These are phyloP conservation scores for Diaporthe nobilis DNA, from an alignment of 2,329 filamentous ascomycete genomes.

Conservation along the genomic window DNA sequence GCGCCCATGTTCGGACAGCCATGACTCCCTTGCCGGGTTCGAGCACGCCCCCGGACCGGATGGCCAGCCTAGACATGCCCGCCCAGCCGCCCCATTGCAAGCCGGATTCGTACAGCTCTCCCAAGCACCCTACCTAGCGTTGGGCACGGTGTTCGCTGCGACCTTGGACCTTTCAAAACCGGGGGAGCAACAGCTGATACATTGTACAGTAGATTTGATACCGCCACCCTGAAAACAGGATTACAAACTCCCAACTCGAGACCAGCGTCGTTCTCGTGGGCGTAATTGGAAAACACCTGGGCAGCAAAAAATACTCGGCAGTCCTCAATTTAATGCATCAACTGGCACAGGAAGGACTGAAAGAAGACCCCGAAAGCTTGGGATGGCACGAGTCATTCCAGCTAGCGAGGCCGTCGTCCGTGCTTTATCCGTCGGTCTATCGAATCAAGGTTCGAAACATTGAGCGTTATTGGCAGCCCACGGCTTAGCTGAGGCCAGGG, in stretches of 20 bases:
- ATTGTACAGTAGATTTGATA: neutral
- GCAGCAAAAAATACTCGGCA: neutral
- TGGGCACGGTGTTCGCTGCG: slow-evolving; percentile 22
- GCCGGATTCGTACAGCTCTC: neutral
- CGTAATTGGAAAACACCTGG: neutral
- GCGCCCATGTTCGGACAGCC: slow-evolving; percentile 27
- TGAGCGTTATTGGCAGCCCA: neutral
- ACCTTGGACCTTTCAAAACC: slow-evolving; percentile 1
- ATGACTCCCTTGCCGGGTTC: slow-evolving; percentile 8
- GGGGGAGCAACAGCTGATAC: neutral
- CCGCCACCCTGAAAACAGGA: neutral
- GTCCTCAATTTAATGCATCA: neutral
- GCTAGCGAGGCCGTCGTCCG: slow-evolving; percentile 11
- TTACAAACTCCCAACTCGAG: neutral
- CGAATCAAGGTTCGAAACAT: slow-evolving; percentile 21
- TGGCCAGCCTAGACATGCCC: neutral
- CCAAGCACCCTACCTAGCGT: neutral
- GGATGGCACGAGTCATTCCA: slow-evolving; percentile 20
- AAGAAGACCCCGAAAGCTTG: slow-evolving; percentile 1
- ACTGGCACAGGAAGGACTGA: neutral
- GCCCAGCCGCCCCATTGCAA: neutral
- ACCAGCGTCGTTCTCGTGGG: neutral
- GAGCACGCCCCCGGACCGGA: slow-evolving; percentile 8
- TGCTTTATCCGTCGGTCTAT: slow-evolving; percentile 24
- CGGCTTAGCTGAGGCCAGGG: slow-evolving; percentile 11